Evolutionary conservation across 108 stramenopile species (phyloP).

Genomic region (Epithemia pelagica): DNA sequence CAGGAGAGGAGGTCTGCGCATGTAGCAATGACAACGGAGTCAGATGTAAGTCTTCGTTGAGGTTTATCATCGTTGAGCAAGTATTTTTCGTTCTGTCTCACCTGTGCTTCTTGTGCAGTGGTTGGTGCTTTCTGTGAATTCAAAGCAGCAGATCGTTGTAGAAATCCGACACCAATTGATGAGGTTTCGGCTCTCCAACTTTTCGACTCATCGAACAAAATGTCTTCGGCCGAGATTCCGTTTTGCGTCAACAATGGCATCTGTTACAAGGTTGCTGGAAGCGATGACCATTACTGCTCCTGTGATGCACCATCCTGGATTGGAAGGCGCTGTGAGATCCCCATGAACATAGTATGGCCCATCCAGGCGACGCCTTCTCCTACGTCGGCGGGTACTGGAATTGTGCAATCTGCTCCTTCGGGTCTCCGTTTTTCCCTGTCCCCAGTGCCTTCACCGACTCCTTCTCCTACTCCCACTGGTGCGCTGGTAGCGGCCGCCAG

Average conservation of each 20-base stretch:
- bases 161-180: neutral
- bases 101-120: too few relatives aligned
- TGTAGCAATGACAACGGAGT: neutral
- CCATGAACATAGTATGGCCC: neutral
- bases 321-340: neutral
- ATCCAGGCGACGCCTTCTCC: neutral
- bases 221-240: neutral
- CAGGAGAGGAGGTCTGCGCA: neutral
- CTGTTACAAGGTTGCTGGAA: neutral
- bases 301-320: neutral
- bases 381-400: neutral
- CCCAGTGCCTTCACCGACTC: neutral
- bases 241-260: constrained; percentile 4
- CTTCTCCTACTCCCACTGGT: neutral
- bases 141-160: constrained; percentile 2
- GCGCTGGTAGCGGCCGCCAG: too few relatives aligned
- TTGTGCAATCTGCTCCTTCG: neutral
- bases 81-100: too few relatives aligned
- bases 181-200: neutral
- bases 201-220: neutral
- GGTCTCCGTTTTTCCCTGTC: neutral
- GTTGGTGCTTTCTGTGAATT: neutral
- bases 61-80: too few relatives aligned
- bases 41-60: neutral
- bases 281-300: neutral